Base-by-base conservation (phyloP, 345 rosid species). In the Odontarrhena argentea region DNA sequence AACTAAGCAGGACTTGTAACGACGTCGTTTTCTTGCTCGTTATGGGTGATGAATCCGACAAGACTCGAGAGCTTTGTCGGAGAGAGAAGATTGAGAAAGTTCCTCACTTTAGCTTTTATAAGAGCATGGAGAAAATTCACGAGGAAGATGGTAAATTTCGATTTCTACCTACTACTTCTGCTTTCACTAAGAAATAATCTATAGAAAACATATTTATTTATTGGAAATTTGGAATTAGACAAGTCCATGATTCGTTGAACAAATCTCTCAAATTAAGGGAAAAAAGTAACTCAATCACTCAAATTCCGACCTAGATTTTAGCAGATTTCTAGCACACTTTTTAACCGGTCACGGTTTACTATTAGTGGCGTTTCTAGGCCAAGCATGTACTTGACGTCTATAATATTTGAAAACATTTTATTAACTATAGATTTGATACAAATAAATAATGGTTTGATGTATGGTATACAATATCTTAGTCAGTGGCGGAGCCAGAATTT, bases 101-200 rank as follows among this genome's bases (percentile, higher is more conserved):
- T 42, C 97, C 97, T 1, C 97, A 90, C 81, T 93, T 93, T 60
- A 86, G 84, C 77, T 93, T 93, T 80, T 90, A 90, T 82, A 88
- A 93, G 67, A 77, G 77, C 81, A 81, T 79, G 91, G 97, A 90
- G 69, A 86, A 85, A 70, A 82, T 93, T 40, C 98, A 93, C 67
- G 98, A 93, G 56, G 98, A 93, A 72, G 96, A 88, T 72, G 77
- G 77, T 74, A 4, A 5, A 48, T 4, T 50, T 72, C 12, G 1
- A 32, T 35, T 14, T 8, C 0, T 6, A 12, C 22, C 3, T n/a
- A 2, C 7, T 0, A 50, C 8, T 46, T 10, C 32, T 47, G 34
- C 7, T 58, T 2, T 22, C 0, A 48, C 24, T 12, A 40, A 57
- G 2, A 15, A 14, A 6, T 34, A 7, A 10, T 15, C n/a, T 18